phyloP scores from a whole-genome alignment of 2,329 filamentous ascomycete species.

The Venturia effusa region DNA sequence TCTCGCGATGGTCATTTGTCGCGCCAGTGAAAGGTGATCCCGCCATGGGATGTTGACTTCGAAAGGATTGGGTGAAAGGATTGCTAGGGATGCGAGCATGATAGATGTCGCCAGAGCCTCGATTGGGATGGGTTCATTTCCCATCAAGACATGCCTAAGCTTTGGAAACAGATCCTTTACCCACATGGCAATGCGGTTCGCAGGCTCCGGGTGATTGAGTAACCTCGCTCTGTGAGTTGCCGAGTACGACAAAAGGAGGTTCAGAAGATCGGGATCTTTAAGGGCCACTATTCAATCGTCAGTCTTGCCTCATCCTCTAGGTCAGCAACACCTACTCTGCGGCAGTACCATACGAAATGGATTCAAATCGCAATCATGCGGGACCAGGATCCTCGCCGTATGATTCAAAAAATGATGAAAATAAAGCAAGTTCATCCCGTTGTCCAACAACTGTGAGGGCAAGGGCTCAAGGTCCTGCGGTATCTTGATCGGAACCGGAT shows the following conservation, averaged over 20 bases:
- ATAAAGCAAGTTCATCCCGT: constrained; percentile 71
- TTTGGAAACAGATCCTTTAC: constrained; percentile 69
- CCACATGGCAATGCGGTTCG: constrained; percentile 68
- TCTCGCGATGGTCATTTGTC: constrained; percentile 61
- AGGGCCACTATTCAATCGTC: constrained; percentile 48
- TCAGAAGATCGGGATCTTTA: constrained; percentile 59
- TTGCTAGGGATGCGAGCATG: constrained; percentile 75
- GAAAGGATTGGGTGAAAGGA: constrained; percentile 71
- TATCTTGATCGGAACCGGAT: constrained; percentile 55
- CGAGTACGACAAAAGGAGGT: constrained; percentile 69
- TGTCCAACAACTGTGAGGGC: constrained; percentile 49
- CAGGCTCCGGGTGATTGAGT: constrained; percentile 61
- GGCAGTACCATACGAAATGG: constrained; percentile 51
- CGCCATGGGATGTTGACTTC: constrained; percentile 76
- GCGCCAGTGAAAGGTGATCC: constrained; percentile 62
- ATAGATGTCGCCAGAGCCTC: constrained; percentile 70
- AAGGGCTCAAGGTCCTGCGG: constrained; percentile 46
- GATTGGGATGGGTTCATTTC: constrained; percentile 55
- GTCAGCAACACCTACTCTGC: constrained; percentile 39
- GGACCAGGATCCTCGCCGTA: constrained; percentile 56
- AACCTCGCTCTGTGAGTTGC: constrained; percentile 73
- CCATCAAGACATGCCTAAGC: constrained; percentile 54
- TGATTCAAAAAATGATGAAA: constrained; percentile 70
- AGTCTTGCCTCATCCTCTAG: constrained; percentile 34
- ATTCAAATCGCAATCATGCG: constrained; percentile 51